phyloP scores from a whole-genome alignment of 2,329 filamentous ascomycete genomes.

The Huntiella bhutanensis region DNA sequence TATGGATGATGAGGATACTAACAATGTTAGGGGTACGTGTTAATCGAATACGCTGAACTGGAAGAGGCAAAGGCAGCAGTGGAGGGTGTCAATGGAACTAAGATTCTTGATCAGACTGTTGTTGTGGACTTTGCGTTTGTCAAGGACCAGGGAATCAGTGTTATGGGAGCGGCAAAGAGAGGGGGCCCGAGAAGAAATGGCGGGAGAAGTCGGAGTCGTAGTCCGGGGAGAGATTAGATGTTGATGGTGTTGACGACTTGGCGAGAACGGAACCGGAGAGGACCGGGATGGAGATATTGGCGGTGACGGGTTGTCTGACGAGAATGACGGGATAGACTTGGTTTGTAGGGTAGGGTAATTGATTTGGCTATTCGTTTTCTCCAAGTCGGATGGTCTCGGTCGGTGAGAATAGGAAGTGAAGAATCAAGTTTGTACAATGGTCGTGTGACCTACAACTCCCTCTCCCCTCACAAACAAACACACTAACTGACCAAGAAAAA shows the following conservation, averaged over 20 bases:
- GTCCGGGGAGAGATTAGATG: conserved; percentile 16
- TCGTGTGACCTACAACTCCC: too few species aligned
- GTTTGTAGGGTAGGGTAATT: not conserved
- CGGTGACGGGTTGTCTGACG: not conserved
- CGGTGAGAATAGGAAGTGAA: too few species aligned
- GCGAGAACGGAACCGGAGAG: not conserved
- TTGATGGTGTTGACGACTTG: not conserved
- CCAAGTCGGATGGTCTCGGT: too few species aligned
- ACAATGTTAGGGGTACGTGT: conserved; percentile 49
- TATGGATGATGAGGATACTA: not conserved
- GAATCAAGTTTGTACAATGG: too few species aligned
- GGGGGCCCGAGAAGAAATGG: conserved; percentile 17
- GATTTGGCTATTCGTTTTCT: not conserved
- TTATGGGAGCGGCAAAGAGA: conserved; percentile 21
- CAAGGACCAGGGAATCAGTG: conserved; percentile 33
- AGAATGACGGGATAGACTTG: not conserved
- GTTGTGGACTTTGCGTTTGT: conserved; percentile 75
- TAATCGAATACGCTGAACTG: conserved; percentile 69
- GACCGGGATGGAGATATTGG: not conserved
- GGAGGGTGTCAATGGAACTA: conserved; percentile 56
- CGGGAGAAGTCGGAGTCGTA: conserved; percentile 29
- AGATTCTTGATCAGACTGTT: conserved; percentile 66
- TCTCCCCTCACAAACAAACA: too few species aligned
- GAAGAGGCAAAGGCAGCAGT: conserved; percentile 67
- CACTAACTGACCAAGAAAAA: too few species aligned